A percentile compares a stretch with the other conserved stretches of the same genome.
Conservation (phyloP, 225 moss, liverwort and hornwort species). For the Neckera pumila region DNA sequence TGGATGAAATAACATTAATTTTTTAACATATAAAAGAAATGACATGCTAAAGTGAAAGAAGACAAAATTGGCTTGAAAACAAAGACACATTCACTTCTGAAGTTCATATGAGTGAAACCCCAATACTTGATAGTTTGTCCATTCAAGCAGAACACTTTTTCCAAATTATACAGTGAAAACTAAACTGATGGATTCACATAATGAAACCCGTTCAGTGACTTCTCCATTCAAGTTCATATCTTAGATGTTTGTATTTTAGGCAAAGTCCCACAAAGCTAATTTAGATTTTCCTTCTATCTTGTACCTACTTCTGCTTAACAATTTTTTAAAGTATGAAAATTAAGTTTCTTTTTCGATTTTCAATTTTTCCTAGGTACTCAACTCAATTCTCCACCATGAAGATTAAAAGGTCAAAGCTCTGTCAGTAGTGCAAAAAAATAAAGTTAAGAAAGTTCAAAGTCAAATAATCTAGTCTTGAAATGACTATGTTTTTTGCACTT, state of each 20-base stretch:
- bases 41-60: background rate
- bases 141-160: background rate
- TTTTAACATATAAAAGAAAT: background rate
- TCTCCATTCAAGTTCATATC: background rate
- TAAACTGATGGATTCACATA: background rate
- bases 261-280: too few relatives aligned
- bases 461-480: too few relatives aligned
- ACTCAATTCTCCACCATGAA: too few relatives aligned
- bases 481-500: too few relatives aligned
- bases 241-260: background rate
- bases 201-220: background rate
- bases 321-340: too few relatives aligned
- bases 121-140: background rate
- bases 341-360: too few relatives aligned
- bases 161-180: background rate
- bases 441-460: too few relatives aligned
- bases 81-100: background rate
- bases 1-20: background rate
- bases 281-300: too few relatives aligned
- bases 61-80: background rate
- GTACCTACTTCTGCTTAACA: too few relatives aligned
- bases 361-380: too few relatives aligned
- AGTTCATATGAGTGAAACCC: background rate
- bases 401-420: too few relatives aligned
- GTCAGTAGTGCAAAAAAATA: too few relatives aligned